phyloP scores from a whole-genome alignment of 2,329 filamentous ascomycete species.

The Colletotrichum sp. region DNA sequence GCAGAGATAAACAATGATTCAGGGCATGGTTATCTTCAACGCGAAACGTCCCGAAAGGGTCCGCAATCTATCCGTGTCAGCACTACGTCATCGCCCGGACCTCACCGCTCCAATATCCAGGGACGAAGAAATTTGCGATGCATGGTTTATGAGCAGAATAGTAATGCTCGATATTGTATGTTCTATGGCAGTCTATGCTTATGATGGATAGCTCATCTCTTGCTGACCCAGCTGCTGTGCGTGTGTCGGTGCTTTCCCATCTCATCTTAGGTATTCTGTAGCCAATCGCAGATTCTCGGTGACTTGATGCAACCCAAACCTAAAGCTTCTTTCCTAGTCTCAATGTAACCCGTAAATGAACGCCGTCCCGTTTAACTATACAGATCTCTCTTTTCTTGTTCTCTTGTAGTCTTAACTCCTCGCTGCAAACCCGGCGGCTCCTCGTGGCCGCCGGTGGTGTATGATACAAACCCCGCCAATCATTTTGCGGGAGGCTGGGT shows the following conservation, averaged over 20 bases:
- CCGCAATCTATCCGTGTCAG: background rate
- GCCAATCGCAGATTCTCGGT: background rate
- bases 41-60: background rate
- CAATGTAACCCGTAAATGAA: background rate
- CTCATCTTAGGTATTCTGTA: background rate
- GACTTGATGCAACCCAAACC: background rate
- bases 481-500: background rate
- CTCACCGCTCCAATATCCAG: background rate
- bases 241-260: background rate
- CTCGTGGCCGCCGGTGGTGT: background rate
- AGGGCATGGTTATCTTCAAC: background rate
- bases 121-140: background rate
- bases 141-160: background rate
- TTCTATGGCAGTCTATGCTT: background rate
- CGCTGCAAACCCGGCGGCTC: background rate
- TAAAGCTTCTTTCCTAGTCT: background rate
- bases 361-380: background rate
- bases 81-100: constrained; percentile 6
- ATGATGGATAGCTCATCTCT: background rate
- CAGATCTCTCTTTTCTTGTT: background rate
- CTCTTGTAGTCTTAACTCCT: background rate
- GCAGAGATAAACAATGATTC: background rate
- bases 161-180: background rate
- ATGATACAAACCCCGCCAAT: background rate
- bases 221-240: background rate